Base-by-base conservation (phyloP, 2,329 filamentous ascomycete genomes). In the Colletotrichum sp. region DNA sequence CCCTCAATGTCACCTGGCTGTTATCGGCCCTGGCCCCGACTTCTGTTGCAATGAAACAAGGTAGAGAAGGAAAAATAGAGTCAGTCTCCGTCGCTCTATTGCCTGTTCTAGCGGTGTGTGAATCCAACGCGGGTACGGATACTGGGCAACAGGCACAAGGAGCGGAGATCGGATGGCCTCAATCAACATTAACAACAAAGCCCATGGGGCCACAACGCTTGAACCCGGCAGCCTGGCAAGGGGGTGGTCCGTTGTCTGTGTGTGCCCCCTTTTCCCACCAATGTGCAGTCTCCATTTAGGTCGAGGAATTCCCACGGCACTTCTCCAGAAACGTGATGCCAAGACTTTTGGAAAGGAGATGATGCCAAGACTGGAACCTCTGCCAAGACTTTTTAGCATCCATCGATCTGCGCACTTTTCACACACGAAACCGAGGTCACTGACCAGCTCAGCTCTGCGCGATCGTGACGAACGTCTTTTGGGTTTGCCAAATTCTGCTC, bases 281-380 rank as follows among this genome's bases (percentile, higher is more conserved):
- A 75, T 74, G 52, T 14, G 64, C 26, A 56, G 43, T 16, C 55
- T n/a, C 32, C 32, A 24, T 66, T 36, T 24, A 63, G 34, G 43
- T 48, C 14, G 32, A 62, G 28, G 5, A 48, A 34, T 38, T 72
- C 32, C 55, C 38, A 43, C 69, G 34, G 43, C 58, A 62, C n/a
- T 26, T 43, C 62, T 65, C 73, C 63, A 68, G 56, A 58, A 68
- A 63, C 56, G 38, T 58, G 28, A 59, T 62, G 63, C 63, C 38
- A 63, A 73, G 73, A n/a, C 56, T 21, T 68, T 43, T 36, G n/a
- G 56, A 73, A 75, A 75, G 73, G 73, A 68, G 73, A 36, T 34
- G 63, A 24, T 52, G 73, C 73, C 69, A 73, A 75, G 69, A 63
- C 56, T 30, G 55, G 38, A 59, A 18, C 38, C 21, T 38, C 16